A percentile compares a stretch with the other conserved stretches of the same genome.
Conservation (phyloP, 345 rosid genomes). For the Eucalyptus curtisii region DNA sequence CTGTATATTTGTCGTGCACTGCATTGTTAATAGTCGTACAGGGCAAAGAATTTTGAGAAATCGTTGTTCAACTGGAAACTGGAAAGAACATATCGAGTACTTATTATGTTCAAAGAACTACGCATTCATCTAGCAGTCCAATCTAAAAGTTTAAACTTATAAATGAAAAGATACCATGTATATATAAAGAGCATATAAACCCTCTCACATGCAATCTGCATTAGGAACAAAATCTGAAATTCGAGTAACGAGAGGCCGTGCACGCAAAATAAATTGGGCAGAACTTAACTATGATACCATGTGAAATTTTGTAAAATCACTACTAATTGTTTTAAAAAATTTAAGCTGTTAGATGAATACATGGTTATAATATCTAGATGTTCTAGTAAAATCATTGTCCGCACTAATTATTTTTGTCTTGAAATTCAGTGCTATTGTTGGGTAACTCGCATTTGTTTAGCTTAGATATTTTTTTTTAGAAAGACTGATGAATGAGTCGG, state of each 20-base stretch:
- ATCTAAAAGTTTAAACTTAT: not conserved
- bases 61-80: not conserved
- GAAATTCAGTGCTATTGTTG: not conserved
- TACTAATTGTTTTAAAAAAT: not conserved
- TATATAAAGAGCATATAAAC: not conserved
- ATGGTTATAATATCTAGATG: not conserved
- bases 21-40: not conserved
- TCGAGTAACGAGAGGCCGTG: not conserved
- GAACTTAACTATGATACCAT: not conserved
- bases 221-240: not conserved
- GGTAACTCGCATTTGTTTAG: not conserved
- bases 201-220: not conserved
- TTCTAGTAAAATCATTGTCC: not conserved
- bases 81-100: not conserved
- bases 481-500: not conserved
- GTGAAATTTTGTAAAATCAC: not conserved
- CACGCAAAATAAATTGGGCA: accelerated
- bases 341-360: not conserved
- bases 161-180: not conserved
- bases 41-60: not conserved
- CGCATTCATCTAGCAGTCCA: not conserved
- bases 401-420: not conserved
- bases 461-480: not conserved
- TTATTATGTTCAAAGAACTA: not conserved
- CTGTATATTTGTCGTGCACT: not conserved